These are phyloP conservation scores for Linanthus parryae DNA, from an alignment of 148 eudicot species.

Conservation along the genomic window DNA sequence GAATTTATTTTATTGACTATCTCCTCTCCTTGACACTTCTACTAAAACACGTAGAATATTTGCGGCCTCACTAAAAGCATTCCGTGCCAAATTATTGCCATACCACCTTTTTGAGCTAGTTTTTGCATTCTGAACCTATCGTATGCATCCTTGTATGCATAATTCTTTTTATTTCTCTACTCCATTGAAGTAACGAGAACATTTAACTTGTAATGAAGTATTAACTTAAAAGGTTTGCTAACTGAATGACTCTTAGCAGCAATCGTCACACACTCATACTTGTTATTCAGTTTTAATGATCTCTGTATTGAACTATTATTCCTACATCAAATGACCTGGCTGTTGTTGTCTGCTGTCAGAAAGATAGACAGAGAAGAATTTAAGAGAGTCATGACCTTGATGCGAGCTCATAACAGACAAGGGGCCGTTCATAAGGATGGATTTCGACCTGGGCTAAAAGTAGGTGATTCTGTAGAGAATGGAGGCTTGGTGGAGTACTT, in stretches of 20 bases:
- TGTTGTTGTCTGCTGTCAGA: conserved; percentile 19
- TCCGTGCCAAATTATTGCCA: too few relatives aligned
- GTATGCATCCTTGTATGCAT: neutral
- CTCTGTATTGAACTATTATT: too few relatives aligned
- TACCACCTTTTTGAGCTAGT: neutral
- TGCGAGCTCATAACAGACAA: conserved; percentile 75
- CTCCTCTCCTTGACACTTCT: too few relatives aligned
- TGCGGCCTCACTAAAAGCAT: too few relatives aligned
- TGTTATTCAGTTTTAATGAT: too few relatives aligned
- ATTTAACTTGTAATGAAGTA: too few relatives aligned
- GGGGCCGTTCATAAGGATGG: conserved; percentile 71
- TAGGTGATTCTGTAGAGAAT: conserved; percentile 54
- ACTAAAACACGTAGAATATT: too few relatives aligned
- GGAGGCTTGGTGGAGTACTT: conserved; percentile 82
- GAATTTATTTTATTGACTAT: too few relatives aligned
- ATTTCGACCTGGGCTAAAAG: conserved; percentile 57
- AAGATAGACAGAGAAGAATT: conserved; percentile 73
- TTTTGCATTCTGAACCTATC: neutral
- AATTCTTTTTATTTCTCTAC: neutral
- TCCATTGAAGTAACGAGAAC: neutral
- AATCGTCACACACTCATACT: too few relatives aligned
- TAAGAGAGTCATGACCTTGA: conserved; percentile 53
- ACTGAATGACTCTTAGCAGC: neutral
- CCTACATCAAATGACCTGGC: conserved; percentile 7
- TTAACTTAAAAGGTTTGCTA: neutral